Evolutionary conservation across 495 filamentous ascomycete species (phyloP).

Genomic region (Penicillium canescens): DNA sequence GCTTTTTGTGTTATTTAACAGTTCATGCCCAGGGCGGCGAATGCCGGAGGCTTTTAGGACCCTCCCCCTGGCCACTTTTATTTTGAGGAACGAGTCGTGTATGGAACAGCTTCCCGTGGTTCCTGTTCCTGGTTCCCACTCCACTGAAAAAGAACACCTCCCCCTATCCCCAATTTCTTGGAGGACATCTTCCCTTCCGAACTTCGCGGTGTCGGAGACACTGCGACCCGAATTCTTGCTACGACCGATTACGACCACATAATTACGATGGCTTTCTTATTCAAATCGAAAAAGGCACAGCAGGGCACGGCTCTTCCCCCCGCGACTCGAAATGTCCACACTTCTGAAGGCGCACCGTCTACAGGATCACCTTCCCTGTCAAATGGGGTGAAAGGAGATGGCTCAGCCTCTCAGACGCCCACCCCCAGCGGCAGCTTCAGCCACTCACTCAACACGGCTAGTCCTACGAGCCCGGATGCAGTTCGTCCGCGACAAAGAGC

Average conservation of each 20-base stretch:
- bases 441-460: constrained; percentile 61
- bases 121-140: constrained; percentile 33
- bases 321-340: constrained; percentile 53
- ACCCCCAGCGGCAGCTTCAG: constrained; percentile 66
- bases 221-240: constrained; percentile 21
- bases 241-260: constrained; percentile 42
- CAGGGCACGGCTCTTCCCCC: constrained; percentile 49
- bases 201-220: constrained; percentile 10
- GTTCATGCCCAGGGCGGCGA: constrained; percentile 6
- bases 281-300: constrained; percentile 62
- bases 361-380: constrained; percentile 23
- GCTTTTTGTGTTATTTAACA: constrained; percentile 7
- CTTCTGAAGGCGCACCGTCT: constrained; percentile 43
- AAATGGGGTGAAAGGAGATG: constrained; percentile 46
- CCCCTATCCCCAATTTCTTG: constrained; percentile 8
- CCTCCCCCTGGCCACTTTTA: constrained; percentile 16
- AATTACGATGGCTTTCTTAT: constrained; percentile 61
- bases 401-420: constrained; percentile 47
- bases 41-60: constrained; percentile 3
- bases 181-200: constrained; percentile 6
- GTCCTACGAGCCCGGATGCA: constrained; percentile 52
- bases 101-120: constrained; percentile 24
- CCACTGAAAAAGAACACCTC: constrained; percentile 24
- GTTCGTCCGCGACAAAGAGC: constrained; percentile 49
- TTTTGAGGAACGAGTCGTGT: constrained; percentile 22